Evolutionary conservation across 345 rosid genomes (phyloP), one percentile per base, ranked within the genome.

Genomic region (Hypericum androsaemum): DNA sequence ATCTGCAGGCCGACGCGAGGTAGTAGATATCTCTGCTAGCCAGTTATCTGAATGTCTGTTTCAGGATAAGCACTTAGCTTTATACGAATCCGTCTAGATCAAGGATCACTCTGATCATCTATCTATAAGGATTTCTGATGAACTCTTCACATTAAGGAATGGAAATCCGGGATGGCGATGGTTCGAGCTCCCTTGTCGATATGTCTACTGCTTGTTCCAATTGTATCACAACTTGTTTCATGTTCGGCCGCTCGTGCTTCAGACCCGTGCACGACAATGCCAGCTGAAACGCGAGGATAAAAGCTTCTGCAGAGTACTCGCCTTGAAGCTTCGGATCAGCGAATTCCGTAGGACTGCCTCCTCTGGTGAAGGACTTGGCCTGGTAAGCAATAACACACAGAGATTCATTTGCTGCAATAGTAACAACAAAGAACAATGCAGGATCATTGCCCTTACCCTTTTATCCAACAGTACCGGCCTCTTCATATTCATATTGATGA

Each of bases 251-350:
- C 43, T 66, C 65, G 55, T 71, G 65, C 60, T 64, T 69, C 42
- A 50, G 38, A 22, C 61, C 60, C 38, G 73, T 77, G 67, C 79
- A 75, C 36, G 76, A 75, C 14, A 80, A 53, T 51, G 83, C 81
- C 46, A 74, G 61, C 53, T 62, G 54, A 56, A 71, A 69, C 42
- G 62, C 56, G 28, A 69, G 56, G 41, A 55, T 64, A 60, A 73
- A 75, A 40, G 81, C 88, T 61, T 81, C 81, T 32, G 48, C 56
- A 42, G 74, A 66, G 62, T 54, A 74, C 40, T 78, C 63, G 0
- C 75, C 83, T 5, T 60, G 59, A n/a, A 81, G 57, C 54, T 71
- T 67, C 5, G 78, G 73, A 62, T 81, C 80, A 0, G 67, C 74
- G 6, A 78, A 69, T 22, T 65, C 71, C 43, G 14, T 17, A 50